Conservation (phyloP, 2,329 filamentous ascomycete genomes). For the Hypoxylon sp. region DNA sequence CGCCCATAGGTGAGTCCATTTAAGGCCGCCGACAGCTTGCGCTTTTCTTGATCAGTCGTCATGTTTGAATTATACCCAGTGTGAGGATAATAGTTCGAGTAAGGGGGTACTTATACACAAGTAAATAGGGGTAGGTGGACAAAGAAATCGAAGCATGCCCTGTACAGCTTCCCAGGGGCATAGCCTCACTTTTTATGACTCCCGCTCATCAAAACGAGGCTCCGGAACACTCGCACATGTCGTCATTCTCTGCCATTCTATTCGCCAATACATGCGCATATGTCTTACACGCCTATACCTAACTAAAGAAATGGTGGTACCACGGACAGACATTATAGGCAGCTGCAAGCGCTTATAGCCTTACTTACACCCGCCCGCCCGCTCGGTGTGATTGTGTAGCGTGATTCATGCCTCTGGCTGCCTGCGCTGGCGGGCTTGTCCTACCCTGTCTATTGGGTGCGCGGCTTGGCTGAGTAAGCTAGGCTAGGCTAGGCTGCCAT, state of each 20-base stretch:
- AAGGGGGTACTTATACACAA: constrained; percentile 6
- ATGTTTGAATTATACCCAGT: constrained; percentile 18
- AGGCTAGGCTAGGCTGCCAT: neutral
- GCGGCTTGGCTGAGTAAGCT: neutral
- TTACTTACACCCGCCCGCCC: neutral
- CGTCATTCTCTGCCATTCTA: constrained; percentile 1
- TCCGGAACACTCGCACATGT: neutral
- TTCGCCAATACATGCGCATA: neutral
- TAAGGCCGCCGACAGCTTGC: constrained; percentile 3
- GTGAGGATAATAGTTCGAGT: neutral
- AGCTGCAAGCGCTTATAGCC: constrained; percentile 7
- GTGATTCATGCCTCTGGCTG: constrained; percentile 2
- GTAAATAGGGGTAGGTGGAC: neutral
- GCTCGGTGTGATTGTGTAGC: neutral
- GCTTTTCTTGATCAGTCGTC: constrained; percentile 11
- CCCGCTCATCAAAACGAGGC: neutral
- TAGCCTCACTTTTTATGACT: neutral
- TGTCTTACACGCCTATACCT: constrained; percentile 7
- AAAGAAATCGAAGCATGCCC: neutral
- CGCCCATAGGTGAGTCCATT: neutral
- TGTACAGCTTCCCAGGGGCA: neutral
- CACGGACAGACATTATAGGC: neutral
- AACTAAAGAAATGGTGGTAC: constrained; percentile 9
- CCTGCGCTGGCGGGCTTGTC: neutral
- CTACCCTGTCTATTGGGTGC: neutral